Evolutionary conservation across 2,329 filamentous ascomycete genomes (phyloP), one percentile per base, ranked within the genome.

Genomic region (Paecilomyces formosus): DNA sequence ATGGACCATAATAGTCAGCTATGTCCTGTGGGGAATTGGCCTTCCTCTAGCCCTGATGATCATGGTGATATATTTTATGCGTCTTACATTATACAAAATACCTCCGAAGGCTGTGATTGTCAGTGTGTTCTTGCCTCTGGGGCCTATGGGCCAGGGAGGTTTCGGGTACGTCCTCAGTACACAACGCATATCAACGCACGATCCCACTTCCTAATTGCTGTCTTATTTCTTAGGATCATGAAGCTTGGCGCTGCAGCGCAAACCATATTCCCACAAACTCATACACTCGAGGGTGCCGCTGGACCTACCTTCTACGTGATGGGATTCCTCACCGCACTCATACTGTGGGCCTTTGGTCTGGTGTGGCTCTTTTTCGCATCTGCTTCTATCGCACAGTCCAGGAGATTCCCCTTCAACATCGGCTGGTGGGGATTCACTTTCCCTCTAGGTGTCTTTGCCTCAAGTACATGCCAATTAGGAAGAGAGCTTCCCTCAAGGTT

Each of bases 1-100:
- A 12, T 82, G 81, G 58, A 90, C 88, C 0, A 67, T 90, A 21
- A 73, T 90, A 22, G 76, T 78, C 15, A 86, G 82, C 24, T 91
- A 90, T 69, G 76, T 88, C n/a, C 81, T 90, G 59, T 89, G 85
- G 86, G 87, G 87, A 0, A 83, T 87, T 56, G 84, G 86, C 2
- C 74, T 81, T 0, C 81, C 82, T 0, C 73, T 90, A 53, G 82
- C 86, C 0, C 78, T 87, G 70, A 82, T 83, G 61, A 81, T 88
- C 7, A 78, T 89, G 50, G 84, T 83, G 4, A 82, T 90, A 54
- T 90, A 90, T 72, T 87, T 88, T 63, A 83, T 87, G 58, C 84
- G 87, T 13, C 77, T 91, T 24, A 85, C 83, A 2, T 70, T 89
- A 2, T 82, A 90, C 72, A 85, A 85, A 49, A 76, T 90, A n/a